Conservation (phyloP, 495 filamentous ascomycete genomes). For the Talaromyces borbonicus region DNA sequence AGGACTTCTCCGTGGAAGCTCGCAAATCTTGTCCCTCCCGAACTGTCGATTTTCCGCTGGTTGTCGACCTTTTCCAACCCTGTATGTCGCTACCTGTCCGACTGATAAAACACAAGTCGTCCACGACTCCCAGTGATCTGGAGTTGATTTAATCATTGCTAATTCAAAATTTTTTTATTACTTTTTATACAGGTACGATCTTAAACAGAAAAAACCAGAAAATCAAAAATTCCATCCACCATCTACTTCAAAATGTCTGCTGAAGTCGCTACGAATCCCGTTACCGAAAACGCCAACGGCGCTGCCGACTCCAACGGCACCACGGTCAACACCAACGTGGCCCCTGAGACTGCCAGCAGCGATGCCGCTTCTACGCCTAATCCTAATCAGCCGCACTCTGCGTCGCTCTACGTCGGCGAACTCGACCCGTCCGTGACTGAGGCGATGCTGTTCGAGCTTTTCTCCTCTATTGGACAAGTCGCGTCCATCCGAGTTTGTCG, state of each 20-base stretch:
- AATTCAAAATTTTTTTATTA: not conserved
- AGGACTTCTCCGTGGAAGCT: not conserved
- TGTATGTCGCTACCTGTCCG: not conserved
- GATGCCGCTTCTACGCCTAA: conserved; percentile 60
- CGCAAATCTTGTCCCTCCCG: not conserved
- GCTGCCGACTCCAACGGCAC: conserved; percentile 28
- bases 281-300: conserved; percentile 33
- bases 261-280: conserved; percentile 32
- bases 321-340: conserved; percentile 24
- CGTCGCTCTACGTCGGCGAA: conserved; percentile 98
- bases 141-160: conserved; percentile 2
- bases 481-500: conserved; percentile 99
- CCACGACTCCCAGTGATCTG: not conserved
- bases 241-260: conserved; percentile 39
- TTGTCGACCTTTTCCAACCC: not conserved
- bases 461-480: conserved; percentile 98
- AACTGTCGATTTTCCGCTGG: not conserved
- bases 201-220: too few species aligned
- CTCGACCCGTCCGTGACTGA: conserved; percentile 96
- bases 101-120: not conserved
- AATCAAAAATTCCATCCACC: too few species aligned
- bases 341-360: conserved; percentile 38
- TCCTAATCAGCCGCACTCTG: conserved; percentile 76
- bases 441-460: conserved; percentile 99
- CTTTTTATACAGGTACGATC: conserved; percentile 2